Percentiles rank a stretch among this genome's conserved stretches.
phyloP scores from a whole-genome alignment of 805 yeast species.

The Teunomyces pallodes region DNA sequence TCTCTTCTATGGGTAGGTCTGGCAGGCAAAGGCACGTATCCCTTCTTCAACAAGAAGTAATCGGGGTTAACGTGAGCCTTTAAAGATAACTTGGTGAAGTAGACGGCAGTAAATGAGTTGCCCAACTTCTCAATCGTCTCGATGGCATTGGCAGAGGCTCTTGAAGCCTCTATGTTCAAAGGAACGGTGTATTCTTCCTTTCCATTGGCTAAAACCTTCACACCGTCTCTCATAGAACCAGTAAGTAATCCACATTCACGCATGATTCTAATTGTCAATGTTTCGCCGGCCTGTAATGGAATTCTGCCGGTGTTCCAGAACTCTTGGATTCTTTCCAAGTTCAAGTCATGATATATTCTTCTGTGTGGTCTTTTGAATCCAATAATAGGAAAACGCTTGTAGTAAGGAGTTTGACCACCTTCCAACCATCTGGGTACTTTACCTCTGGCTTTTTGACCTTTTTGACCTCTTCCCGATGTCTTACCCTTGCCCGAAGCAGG shows the following conservation, averaged over 20 bases:
- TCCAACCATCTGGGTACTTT: slow-evolving; percentile 91
- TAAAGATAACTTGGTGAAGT: slow-evolving; percentile 60
- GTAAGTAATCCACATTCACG: slow-evolving; percentile 68
- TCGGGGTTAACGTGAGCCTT: slow-evolving; percentile 77
- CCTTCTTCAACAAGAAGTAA: slow-evolving; percentile 63
- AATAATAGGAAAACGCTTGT: slow-evolving; percentile 78
- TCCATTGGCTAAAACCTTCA: slow-evolving; percentile 74
- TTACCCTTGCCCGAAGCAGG: slow-evolving; percentile 92
- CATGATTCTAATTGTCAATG: slow-evolving; percentile 74
- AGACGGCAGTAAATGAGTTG: slow-evolving; percentile 71
- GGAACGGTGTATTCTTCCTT: slow-evolving; percentile 50
- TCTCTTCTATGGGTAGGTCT: slow-evolving; percentile 83
- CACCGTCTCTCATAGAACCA: slow-evolving; percentile 75
- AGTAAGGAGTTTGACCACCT: slow-evolving; percentile 97
- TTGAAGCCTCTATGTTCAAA: slow-evolving; percentile 75
- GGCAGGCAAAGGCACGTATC: slow-evolving; percentile 79
- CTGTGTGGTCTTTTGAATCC: slow-evolving; percentile 76
- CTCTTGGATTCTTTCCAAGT: slow-evolving; percentile 65
- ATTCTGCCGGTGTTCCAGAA: slow-evolving; percentile 70
- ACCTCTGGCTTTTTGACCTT: slow-evolving; percentile 97
- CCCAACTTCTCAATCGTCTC: slow-evolving; percentile 68
- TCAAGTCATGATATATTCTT: slow-evolving; percentile 53
- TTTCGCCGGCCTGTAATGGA: slow-evolving; percentile 54
- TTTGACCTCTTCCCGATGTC: slow-evolving; percentile 95
- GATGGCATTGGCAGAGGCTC: slow-evolving; percentile 76